Conservation (phyloP, 1,284 basidiomycete species). For the Boletus sp. region DNA sequence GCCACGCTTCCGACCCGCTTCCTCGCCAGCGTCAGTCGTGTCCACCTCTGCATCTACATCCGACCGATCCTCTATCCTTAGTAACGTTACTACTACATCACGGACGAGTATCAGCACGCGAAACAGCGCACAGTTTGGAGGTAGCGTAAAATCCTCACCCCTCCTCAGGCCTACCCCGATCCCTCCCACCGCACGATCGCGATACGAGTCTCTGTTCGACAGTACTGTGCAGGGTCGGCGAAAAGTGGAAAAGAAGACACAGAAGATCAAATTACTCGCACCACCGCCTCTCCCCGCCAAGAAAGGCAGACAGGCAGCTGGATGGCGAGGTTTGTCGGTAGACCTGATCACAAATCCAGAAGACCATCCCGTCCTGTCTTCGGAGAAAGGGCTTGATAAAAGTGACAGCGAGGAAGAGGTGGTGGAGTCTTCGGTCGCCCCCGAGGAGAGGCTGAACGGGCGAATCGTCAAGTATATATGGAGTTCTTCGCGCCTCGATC, state of each 20-base stretch:
- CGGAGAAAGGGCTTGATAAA: slow-evolving; percentile 24
- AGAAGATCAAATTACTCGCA: slow-evolving; percentile 34
- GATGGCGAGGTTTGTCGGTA: slow-evolving; percentile 76
- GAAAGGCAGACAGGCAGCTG: slow-evolving; percentile 56
- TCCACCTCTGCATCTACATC: slow-evolving; percentile 46
- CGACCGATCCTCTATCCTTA: slow-evolving; percentile 64
- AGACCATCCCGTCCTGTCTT: slow-evolving; percentile 23
- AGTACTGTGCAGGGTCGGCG: slow-evolving; percentile 53
- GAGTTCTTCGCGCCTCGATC: slow-evolving; percentile 58
- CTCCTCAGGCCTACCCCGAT: slow-evolving; percentile 60
- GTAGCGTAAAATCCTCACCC: slow-evolving; percentile 22
- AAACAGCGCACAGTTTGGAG: slow-evolving; percentile 26
- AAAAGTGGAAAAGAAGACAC: slow-evolving; percentile 36
- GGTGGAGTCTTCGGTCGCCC: slow-evolving; percentile 24
- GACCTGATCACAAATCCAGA: slow-evolving; percentile 60
- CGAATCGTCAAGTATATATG: slow-evolving; percentile 60
- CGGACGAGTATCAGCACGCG: slow-evolving; percentile 46
- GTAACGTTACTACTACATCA: slow-evolving; percentile 45
- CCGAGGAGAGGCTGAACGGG: slow-evolving; percentile 54
- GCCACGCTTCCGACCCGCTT: slow-evolving; percentile 31
- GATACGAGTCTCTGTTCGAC: slow-evolving; percentile 68
- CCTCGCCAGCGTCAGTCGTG: slow-evolving; percentile 41
- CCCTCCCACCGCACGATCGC: slow-evolving; percentile 56
- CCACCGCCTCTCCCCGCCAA: slow-evolving; percentile 41
- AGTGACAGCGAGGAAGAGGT: slow-evolving; percentile 35